A percentile compares a stretch with the other conserved stretches of the same genome.
phyloP scores from a whole-genome alignment of 148 eudicot species.

The Rheum nobile region DNA sequence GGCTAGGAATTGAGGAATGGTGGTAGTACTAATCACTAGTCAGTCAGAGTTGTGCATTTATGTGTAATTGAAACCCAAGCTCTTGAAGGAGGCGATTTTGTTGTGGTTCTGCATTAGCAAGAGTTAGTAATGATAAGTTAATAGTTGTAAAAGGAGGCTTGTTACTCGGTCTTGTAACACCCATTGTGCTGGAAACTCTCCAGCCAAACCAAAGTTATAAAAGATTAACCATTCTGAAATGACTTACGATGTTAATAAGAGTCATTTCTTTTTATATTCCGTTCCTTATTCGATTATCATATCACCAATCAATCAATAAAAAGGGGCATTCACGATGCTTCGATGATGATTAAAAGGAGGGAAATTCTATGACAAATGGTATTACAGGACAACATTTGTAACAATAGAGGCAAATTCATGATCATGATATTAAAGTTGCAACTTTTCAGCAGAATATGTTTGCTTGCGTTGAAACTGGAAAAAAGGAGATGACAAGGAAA shows the following conservation, averaged over 20 bases:
- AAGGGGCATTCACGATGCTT: neutral
- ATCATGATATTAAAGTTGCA: neutral
- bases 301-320: neutral
- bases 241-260: neutral
- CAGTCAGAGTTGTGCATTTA: neutral
- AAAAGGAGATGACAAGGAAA: neutral
- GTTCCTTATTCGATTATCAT: neutral
- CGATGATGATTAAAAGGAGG: neutral
- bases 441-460: neutral
- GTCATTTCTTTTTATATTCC: neutral
- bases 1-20: too few species aligned
- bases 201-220: neutral
- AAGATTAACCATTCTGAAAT: neutral
- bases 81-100: neutral
- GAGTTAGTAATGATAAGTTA: too few species aligned
- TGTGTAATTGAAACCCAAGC: slow-evolving; percentile 2
- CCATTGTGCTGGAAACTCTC: neutral
- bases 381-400: neutral
- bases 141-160: neutral
- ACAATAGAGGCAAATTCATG: neutral
- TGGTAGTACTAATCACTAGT: neutral
- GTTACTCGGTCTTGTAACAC: slow-evolving; percentile 3
- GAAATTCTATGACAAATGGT: neutral
- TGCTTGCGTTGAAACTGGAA: neutral
- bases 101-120: too few species aligned